A percentile compares a stretch with the other conserved stretches of the same genome.
Conservation (phyloP, 2,329 filamentous ascomycete genomes). For the Didymosphaeria variabile region DNA sequence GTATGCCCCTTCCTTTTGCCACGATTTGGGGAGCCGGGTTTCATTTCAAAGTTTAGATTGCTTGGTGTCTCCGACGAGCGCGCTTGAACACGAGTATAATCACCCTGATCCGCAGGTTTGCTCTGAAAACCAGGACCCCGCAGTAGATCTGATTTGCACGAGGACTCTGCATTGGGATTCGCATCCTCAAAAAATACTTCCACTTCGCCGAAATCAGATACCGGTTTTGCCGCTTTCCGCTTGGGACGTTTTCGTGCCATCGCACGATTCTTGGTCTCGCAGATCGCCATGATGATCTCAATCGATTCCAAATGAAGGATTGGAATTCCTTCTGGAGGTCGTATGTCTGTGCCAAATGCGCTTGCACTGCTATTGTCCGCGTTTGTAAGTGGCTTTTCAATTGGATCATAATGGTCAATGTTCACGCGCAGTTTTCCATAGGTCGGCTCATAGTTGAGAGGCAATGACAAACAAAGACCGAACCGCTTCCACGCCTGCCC, state of each 20-base stretch:
- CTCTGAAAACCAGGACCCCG: neutral
- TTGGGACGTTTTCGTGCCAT: conserved; percentile 23
- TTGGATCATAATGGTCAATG: conserved; percentile 27
- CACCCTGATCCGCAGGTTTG: neutral
- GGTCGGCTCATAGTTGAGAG: conserved; percentile 1
- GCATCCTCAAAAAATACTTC: neutral
- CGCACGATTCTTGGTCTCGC: conserved; percentile 24
- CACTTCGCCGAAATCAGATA: neutral
- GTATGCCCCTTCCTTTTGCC: neutral
- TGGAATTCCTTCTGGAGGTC: conserved; percentile 41
- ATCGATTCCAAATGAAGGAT: conserved; percentile 39
- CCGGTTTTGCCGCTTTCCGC: neutral
- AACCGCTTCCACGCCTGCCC: conserved; percentile 48
- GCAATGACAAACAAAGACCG: conserved; percentile 34
- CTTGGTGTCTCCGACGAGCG: neutral
- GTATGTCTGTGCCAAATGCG: conserved; percentile 38
- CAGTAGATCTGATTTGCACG: neutral
- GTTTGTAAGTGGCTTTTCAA: conserved; percentile 14
- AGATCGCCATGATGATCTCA: conserved; percentile 33
- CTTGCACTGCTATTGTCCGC: conserved; percentile 33
- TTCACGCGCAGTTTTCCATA: conserved; percentile 30
- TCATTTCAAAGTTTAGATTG: neutral
- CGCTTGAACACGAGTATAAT: neutral
- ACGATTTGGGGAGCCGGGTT: neutral
- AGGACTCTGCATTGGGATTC: neutral